Base-by-base conservation (phyloP, 768 basidiomycete species). In the Boletus fagicola region DNA sequence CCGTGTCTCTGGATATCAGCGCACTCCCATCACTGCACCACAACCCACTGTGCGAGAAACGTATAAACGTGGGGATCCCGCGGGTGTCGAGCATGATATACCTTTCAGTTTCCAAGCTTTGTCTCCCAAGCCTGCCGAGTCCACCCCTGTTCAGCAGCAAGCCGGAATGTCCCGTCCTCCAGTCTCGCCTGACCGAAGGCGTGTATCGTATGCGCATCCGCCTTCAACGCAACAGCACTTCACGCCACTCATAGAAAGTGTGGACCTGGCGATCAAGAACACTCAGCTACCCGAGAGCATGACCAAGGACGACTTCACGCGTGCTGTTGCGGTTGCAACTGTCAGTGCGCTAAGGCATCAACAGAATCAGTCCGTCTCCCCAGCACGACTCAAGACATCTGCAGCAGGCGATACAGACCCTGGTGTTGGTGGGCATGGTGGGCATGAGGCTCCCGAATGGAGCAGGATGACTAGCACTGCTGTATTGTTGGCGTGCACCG, bases 381-480 rank as follows among this genome's bases (percentile, higher is more conserved):
- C 80, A 31, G 78, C 75, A 20, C 77, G 82, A 52, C 65, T 72
- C 26, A 78, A 83, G 44, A 62, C 71, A 47, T 80, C 79, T 4
- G 76, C 68, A 12, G 71, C 60, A 36, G 67, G 54, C 16, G 75
- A 75, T 33, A 60, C 61, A 28, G 85, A 83, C 5, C 7, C 73
- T 30, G 82, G 77, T 24, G 83, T 71, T 35, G 80, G 77, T 36
- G 84, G 81, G 18, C 87, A 89, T 71, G 85, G 84, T 24, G 94
- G 92, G 0, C 97, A 99, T 64, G 96, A 98, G 64, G 96, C 87
- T 4, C 97, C 97, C 7, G 92, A 91, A 45, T 99, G 97, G 97
- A 98, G 94, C 65, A 80, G 97, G 51, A 81, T 79, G 5, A 88
- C 87, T 16, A 96, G 93, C 73, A 90, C 94, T 5, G 94, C 87